phyloP scores from a whole-genome alignment of 75 land plant species.

The Larix kaempferi region DNA sequence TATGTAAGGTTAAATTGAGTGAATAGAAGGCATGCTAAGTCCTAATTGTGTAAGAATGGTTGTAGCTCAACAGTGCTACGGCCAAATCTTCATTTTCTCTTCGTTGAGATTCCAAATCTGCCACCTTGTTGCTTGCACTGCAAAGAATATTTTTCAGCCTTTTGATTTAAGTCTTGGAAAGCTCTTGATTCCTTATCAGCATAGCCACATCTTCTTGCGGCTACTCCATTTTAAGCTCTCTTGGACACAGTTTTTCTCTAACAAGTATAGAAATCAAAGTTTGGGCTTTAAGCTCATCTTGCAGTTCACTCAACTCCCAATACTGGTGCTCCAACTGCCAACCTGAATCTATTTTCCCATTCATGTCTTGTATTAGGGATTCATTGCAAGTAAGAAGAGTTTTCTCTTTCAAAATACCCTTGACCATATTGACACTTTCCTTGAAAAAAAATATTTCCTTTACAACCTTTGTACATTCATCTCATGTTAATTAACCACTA shows the following conservation, averaged over 20 bases:
- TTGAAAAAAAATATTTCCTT: slow-evolving; percentile 24
- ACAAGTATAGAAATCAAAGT: slow-evolving; percentile 29
- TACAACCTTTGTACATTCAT: slow-evolving; percentile 41
- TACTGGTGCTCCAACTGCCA: too few relatives aligned
- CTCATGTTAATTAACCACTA: slow-evolving; percentile 38
- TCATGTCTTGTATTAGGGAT: too few relatives aligned
- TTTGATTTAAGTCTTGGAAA: slow-evolving; percentile 43
- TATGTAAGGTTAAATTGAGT: too few relatives aligned
- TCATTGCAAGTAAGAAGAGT: too few relatives aligned
- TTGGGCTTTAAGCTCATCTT: slow-evolving; percentile 44
- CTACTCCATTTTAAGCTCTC: slow-evolving; percentile 56
- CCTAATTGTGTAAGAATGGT: too few relatives aligned
- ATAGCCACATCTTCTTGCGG: slow-evolving; percentile 47
- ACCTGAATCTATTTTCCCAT: too few relatives aligned
- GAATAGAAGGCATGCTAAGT: too few relatives aligned
- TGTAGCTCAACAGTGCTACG: too few relatives aligned
- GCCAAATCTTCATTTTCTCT: slow-evolving; percentile 49
- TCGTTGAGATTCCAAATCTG: slow-evolving; percentile 43
- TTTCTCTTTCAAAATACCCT: slow-evolving; percentile 34
- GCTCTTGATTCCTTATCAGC: slow-evolving; percentile 38
- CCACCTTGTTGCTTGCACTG: slow-evolving; percentile 27
- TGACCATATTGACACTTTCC: slow-evolving; percentile 29
- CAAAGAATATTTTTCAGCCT: slow-evolving; percentile 26
- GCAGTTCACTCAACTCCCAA: slow-evolving; percentile 4
- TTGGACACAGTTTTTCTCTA: slow-evolving; percentile 47